A percentile compares a stretch with the other conserved stretches of the same genome.
These are phyloP conservation scores for Gonium pectorale DNA, from an alignment of 139 green algal species.

Conservation along the genomic window DNA sequence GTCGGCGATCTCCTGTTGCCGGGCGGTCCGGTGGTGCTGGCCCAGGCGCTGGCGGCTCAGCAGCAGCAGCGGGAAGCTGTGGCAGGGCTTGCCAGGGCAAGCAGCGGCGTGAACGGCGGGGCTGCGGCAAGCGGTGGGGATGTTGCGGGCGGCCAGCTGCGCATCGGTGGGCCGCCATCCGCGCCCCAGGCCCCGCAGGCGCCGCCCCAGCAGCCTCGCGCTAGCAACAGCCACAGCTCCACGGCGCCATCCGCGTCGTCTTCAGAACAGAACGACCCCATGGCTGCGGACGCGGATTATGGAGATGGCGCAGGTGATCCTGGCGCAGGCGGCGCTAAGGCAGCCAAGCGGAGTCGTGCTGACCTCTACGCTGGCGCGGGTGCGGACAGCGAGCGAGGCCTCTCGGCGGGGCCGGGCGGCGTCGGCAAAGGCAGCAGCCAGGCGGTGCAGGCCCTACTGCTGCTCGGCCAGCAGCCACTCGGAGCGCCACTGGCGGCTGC, in stretches of 20 bases:
- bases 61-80: not conserved
- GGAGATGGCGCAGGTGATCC: not conserved
- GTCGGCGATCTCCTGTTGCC: not conserved
- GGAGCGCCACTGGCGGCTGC: too few species aligned
- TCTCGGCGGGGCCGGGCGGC: too few species aligned
- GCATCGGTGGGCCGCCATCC: too few species aligned
- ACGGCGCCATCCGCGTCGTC: not conserved
- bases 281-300: not conserved
- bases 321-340: not conserved
- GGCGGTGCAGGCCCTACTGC: too few species aligned
- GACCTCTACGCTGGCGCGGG: constrained; percentile 1
- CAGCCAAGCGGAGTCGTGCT: constrained; percentile 4
- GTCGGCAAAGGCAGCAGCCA: too few species aligned
- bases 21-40: too few species aligned
- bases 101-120: too few species aligned
- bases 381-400: too few species aligned
- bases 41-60: not conserved
- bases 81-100: too few species aligned
- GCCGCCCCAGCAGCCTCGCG: not conserved
- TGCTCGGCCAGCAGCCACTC: too few species aligned
- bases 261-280: not conserved
- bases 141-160: not conserved
- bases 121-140: too few species aligned
- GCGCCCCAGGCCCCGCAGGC: not conserved
- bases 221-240: constrained; percentile 37